These are phyloP conservation scores for Chytriomyces hyalinus DNA, from an alignment of 192 early-diverging fungal species.

Conservation along the genomic window DNA sequence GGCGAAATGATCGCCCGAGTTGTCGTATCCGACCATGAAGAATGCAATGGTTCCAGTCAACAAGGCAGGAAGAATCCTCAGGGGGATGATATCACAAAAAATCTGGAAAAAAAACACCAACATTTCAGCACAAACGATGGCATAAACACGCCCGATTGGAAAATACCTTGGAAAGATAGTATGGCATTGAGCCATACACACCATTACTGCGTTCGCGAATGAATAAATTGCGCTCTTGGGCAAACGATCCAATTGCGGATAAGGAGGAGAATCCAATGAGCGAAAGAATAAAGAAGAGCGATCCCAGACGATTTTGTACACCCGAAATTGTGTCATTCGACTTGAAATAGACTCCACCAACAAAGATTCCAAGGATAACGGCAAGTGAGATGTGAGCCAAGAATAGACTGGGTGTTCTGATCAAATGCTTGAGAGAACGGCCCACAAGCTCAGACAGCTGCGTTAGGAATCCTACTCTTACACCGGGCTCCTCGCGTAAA, in stretches of 20 bases:
- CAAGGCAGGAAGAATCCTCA: slow-evolving; percentile 69
- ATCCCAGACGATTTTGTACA: slow-evolving; percentile 77
- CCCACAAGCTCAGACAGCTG: slow-evolving; percentile 52
- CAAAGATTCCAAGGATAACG: slow-evolving; percentile 61
- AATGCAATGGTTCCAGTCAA: slow-evolving; percentile 70
- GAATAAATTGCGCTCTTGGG: slow-evolving; percentile 50
- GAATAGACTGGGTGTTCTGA: slow-evolving; percentile 52
- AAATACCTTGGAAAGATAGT: slow-evolving; percentile 57
- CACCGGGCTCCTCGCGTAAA: neutral
- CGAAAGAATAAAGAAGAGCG: slow-evolving; percentile 70
- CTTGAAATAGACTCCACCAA: slow-evolving; percentile 72
- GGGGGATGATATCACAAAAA: slow-evolving; percentile 72
- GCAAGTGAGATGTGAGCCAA: slow-evolving; percentile 63
- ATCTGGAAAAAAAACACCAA: slow-evolving; percentile 31
- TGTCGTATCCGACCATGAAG: slow-evolving; percentile 72
- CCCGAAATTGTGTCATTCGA: slow-evolving; percentile 62
- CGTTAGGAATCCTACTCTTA: slow-evolving; percentile 55
- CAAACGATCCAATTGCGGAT: slow-evolving; percentile 65
- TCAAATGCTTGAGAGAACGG: slow-evolving; percentile 53
- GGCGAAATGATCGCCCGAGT: slow-evolving; percentile 51
- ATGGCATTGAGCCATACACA: slow-evolving; percentile 51
- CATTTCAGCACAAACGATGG: neutral
- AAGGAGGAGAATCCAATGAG: slow-evolving; percentile 73
- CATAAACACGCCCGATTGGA: neutral
- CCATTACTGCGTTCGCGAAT: slow-evolving; percentile 58